Conservation (phyloP, 768 basidiomycete species). For the Exidia glandulosa region DNA sequence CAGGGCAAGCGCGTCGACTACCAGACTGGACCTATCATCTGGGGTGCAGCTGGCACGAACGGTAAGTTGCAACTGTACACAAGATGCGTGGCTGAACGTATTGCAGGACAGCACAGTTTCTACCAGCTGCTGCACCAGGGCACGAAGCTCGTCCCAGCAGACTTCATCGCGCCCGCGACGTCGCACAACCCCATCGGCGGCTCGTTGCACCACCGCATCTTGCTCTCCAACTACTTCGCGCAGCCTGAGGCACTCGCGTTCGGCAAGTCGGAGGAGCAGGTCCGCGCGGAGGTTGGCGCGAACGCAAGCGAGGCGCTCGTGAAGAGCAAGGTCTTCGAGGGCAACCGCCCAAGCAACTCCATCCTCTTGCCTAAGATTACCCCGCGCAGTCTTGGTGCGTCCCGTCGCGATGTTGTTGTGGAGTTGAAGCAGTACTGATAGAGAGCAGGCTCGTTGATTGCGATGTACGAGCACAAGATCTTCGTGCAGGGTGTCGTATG, state of each 20-base stretch:
- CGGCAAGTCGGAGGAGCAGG: conserved; percentile 89
- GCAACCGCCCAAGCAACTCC: conserved; percentile 93
- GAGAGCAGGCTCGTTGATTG: conserved; percentile 58
- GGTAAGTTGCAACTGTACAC: too few relatives aligned
- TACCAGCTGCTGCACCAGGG: conserved; percentile 96
- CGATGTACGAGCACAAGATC: conserved; percentile 97
- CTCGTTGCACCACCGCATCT: conserved; percentile 93
- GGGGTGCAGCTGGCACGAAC: conserved; percentile 97
- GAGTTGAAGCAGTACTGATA: background rate
- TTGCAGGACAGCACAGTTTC: conserved; percentile 92
- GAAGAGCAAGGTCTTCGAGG: conserved; percentile 97
- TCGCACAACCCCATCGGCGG: conserved; percentile 79
- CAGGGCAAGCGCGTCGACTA: conserved; percentile 86
- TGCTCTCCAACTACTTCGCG: conserved; percentile 96
- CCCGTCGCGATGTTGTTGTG: conserved; percentile 10
- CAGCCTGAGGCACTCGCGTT: conserved; percentile 97
- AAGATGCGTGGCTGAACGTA: too few relatives aligned
- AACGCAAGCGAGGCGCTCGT: conserved; percentile 73
- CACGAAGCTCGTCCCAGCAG: conserved; percentile 83
- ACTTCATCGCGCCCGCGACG: conserved; percentile 85
- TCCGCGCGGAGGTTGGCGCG: conserved; percentile 40
- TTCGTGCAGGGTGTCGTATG: conserved; percentile 95
- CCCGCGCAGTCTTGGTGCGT: conserved; percentile 70
- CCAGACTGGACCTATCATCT: conserved; percentile 98
- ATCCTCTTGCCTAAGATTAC: conserved; percentile 91